Base-by-base conservation (phyloP, 257 asterid genomes). In the Primulina eburnea region DNA sequence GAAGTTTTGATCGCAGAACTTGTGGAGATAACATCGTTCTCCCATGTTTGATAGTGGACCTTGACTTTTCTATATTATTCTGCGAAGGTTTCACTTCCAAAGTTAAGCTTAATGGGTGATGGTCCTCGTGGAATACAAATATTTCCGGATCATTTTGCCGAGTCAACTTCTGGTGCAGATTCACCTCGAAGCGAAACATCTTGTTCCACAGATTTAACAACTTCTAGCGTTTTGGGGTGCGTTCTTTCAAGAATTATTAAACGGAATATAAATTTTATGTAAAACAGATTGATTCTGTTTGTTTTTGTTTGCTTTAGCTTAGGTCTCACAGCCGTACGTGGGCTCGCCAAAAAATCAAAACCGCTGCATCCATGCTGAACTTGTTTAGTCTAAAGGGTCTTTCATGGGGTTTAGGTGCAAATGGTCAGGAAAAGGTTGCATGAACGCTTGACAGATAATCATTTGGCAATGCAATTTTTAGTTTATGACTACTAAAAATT, bases 351-450 rank as follows among this genome's bases (percentile, higher is more conserved):
- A 86, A 85, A 70, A 77, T 86, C 32, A 79, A 57, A 81, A 79
- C 71, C 66, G 87, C 90, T 60, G 67, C 83, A 65, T 79, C 88
- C 68, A 87, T 91, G 97, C 69, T 94, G 87, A 94, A 83, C 72
- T 80, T 94, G 76, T 89, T 93, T 78, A 89, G 80, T 77, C 76
- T 90, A 32, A 80, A 79, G 79, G 88, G 89, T 62, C 80, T 90
- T 5, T 82, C 96, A 26, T 90, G 99, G 97, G 81, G 75, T 69
- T 77, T 84, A 55, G 86, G 88, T 52, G 72, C 90, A 70, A 83
- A 79, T 78, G 94, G 79, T 72, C 88, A 88, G 78, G 95, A 91
- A 75, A 94, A 94, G 96, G 97, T 91, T 20, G 21, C 16, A 21
- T 14, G 52, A 60, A 64, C 29, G 69, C 21, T 55, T 57, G 3